Evolutionary conservation across 106 monocot genomes (phyloP).

Genomic region (Iris macrosiphon): DNA sequence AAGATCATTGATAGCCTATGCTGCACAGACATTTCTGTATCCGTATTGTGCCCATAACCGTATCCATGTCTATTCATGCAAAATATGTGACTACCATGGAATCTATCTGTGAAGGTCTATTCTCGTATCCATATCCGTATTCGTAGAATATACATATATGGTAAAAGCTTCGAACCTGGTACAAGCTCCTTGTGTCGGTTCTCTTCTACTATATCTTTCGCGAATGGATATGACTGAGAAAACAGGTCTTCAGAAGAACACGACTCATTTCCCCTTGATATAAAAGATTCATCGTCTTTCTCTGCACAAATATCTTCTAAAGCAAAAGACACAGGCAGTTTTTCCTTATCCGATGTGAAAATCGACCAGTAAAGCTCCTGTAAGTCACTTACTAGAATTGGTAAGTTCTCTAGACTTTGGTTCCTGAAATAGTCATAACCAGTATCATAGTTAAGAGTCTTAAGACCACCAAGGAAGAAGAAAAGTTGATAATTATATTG

Average conservation of each 20-base stretch:
- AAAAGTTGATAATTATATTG: background rate
- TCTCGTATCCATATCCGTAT: background rate
- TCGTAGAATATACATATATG: too few species aligned
- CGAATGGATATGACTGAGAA: background rate
- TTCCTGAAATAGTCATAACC: slow-evolving; percentile 19
- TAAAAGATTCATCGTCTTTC: background rate
- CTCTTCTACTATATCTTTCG: background rate
- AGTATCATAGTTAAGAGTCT: background rate
- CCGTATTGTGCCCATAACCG: too few species aligned
- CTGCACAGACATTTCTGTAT: too few species aligned
- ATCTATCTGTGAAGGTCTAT: background rate
- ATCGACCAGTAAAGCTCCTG: slow-evolving; percentile 15
- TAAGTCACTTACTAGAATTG: slow-evolving; percentile 22
- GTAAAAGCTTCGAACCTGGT: slow-evolving; percentile 1
- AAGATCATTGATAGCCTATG: background rate
- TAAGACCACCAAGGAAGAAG: background rate
- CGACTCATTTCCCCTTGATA: background rate
- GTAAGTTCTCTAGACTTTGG: slow-evolving; percentile 15
- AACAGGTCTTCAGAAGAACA: background rate
- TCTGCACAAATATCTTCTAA: background rate
- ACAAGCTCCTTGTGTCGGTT: background rate
- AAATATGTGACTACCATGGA: background rate
- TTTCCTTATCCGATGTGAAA: background rate
- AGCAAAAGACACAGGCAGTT: background rate
- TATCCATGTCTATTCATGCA: background rate